Evolutionary conservation across 139 green algal species (phyloP).

Genomic region (Dunaliella primolecta): DNA sequence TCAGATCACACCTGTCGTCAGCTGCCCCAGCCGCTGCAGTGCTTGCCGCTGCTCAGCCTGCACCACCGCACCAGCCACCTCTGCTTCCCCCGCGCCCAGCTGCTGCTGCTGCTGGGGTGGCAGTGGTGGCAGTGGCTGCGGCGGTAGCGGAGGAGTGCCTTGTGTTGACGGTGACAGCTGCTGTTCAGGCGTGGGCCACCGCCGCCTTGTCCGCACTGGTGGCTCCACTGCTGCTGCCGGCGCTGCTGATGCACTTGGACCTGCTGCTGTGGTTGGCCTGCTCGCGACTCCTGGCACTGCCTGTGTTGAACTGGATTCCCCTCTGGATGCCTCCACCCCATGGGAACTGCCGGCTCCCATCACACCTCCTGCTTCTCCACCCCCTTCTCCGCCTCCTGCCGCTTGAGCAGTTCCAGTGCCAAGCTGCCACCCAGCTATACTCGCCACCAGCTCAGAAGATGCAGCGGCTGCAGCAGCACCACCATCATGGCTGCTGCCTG

Average conservation of each 20-base stretch:
- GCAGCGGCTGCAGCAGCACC: not conserved
- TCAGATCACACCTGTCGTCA: not conserved
- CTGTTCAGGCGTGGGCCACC: not conserved
- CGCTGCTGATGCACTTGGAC: too few relatives aligned
- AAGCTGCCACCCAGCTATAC: too few relatives aligned
- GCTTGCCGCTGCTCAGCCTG: not conserved
- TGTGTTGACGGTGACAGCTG: not conserved
- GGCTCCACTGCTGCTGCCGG: not conserved
- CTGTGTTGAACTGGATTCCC: too few relatives aligned
- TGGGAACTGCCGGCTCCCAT: too few relatives aligned
- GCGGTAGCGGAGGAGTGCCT: not conserved
- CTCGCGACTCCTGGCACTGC: too few relatives aligned
- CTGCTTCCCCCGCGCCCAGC: too few relatives aligned
- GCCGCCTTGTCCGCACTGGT: not conserved
- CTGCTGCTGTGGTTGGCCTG: too few relatives aligned
- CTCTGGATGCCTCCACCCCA: too few relatives aligned
- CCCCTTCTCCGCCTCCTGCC: not conserved
- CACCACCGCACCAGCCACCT: not conserved
- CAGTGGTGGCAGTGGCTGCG: not conserved
- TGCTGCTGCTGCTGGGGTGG: not conserved
- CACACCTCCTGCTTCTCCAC: too few relatives aligned
- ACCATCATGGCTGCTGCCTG: not conserved
- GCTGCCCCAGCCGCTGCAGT: not conserved
- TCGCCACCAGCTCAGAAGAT: too few relatives aligned
- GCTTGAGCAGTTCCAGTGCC: not conserved